phyloP scores from a whole-genome alignment of 2,329 filamentous ascomycete genomes.

The Phaeosphaeriaceae sp. region DNA sequence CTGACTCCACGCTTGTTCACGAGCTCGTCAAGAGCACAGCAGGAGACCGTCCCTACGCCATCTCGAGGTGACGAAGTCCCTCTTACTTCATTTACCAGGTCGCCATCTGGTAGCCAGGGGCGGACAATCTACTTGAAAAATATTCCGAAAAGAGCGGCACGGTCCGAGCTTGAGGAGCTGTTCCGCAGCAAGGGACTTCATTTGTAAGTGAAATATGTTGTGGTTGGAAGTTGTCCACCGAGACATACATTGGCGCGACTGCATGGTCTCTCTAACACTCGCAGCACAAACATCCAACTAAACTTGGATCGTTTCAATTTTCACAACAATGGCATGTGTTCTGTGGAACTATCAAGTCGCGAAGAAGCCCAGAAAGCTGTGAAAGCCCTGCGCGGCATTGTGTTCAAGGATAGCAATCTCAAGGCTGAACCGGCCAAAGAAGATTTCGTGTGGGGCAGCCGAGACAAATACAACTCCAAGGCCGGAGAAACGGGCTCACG shows the following conservation, averaged over 20 bases:
- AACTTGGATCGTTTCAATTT: slow-evolving; percentile 31
- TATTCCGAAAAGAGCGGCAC: neutral
- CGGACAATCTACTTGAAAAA: neutral
- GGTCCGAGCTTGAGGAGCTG: neutral
- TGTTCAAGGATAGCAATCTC: slow-evolving; percentile 2
- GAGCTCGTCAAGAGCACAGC: neutral
- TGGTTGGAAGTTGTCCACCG: too few species aligned
- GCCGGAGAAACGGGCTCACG: neutral
- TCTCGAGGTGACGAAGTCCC: neutral
- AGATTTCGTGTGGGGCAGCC: slow-evolving; percentile 19
- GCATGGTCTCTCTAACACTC: neutral
- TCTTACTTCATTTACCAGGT: neutral
- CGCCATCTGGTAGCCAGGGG: neutral
- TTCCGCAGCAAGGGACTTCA: neutral
- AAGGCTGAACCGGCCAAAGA: slow-evolving; percentile 6
- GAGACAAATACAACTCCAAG: neutral
- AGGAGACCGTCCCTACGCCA: neutral
- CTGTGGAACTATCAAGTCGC: slow-evolving; percentile 22
- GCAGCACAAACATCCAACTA: slow-evolving; percentile 25
- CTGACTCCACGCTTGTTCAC: neutral
- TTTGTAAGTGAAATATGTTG: neutral
- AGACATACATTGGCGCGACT: neutral
- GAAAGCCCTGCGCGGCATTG: slow-evolving; percentile 7
- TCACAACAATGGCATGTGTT: slow-evolving; percentile 14
- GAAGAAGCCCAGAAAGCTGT: slow-evolving; percentile 23